phyloP scores from a whole-genome alignment of 1,139 yeast species.

The Pichia sp. region DNA sequence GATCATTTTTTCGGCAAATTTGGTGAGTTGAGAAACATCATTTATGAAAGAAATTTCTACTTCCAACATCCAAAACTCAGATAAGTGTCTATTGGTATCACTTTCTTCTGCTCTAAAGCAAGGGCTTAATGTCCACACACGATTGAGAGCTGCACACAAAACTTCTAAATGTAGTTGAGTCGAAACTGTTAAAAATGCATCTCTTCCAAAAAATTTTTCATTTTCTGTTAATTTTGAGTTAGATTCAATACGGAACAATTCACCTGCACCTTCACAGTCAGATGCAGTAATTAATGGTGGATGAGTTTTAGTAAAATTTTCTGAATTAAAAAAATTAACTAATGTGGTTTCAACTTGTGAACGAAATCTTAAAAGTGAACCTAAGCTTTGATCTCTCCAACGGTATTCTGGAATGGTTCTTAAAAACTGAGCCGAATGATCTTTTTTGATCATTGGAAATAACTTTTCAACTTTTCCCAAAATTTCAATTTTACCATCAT shows the following conservation, averaged over 20 bases:
- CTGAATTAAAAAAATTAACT: slow-evolving; percentile 45
- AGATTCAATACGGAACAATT: slow-evolving; percentile 57
- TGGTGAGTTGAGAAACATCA: slow-evolving; percentile 52
- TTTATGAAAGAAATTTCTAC: slow-evolving; percentile 75
- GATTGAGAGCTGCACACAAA: slow-evolving; percentile 60
- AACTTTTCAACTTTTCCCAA: slow-evolving; percentile 51
- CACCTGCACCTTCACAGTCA: slow-evolving; percentile 99
- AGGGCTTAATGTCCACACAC: slow-evolving; percentile 89
- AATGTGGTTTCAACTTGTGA: slow-evolving; percentile 57
- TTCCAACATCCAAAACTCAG: slow-evolving; percentile 98
- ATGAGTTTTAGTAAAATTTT: slow-evolving; percentile 61
- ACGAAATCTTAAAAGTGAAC: slow-evolving; percentile 65
- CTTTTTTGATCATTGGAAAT: slow-evolving; percentile 83
- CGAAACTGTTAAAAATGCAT: slow-evolving; percentile 76
- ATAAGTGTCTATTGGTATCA: slow-evolving; percentile 83
- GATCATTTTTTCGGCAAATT: slow-evolving; percentile 65
- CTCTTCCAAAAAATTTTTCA: slow-evolving; percentile 52
- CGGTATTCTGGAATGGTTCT: slow-evolving; percentile 69
- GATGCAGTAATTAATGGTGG: slow-evolving; percentile 86
- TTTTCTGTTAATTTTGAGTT: slow-evolving; percentile 20
- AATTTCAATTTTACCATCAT: slow-evolving; percentile 30
- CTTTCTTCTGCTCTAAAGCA: slow-evolving; percentile 93
- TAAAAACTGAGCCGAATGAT: slow-evolving; percentile 57
- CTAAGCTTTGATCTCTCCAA: slow-evolving; percentile 62
- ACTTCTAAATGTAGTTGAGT: slow-evolving; percentile 89